Evolutionary conservation across 2,329 filamentous ascomycete species (phyloP).

Genomic region (Penicillium sumatraense): DNA sequence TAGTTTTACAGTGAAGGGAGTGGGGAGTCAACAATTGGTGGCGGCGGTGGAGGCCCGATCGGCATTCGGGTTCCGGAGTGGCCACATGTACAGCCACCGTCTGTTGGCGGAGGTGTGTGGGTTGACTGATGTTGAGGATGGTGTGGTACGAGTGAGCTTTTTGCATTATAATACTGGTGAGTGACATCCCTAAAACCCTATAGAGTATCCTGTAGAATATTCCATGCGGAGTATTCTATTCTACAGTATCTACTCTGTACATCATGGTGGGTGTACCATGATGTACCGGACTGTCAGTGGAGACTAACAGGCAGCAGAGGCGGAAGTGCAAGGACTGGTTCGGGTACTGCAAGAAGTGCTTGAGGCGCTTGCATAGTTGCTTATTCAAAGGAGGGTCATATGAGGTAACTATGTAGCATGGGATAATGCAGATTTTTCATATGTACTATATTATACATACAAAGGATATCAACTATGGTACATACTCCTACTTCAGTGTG

Average conservation of each 20-base stretch:
- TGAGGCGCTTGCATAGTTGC: conserved; percentile 17
- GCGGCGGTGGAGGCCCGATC: conserved; percentile 64
- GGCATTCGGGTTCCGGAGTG: conserved; percentile 67
- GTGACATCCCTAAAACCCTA: conserved; percentile 29
- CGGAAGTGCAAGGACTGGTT: conserved; percentile 25
- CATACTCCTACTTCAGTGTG: too few relatives aligned
- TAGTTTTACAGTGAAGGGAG: conserved; percentile 66
- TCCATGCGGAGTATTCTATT: too few relatives aligned
- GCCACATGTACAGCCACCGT: conserved; percentile 70
- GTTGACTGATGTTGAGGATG: conserved; percentile 62
- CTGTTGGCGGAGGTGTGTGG: conserved; percentile 64
- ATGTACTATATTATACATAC: too few relatives aligned
- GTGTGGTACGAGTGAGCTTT: conserved; percentile 71
- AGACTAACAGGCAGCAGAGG: conserved; percentile 22
- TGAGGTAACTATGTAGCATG: background rate
- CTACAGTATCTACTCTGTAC: background rate
- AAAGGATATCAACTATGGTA: too few relatives aligned
- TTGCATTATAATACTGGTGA: conserved; percentile 73
- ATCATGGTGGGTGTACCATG: background rate
- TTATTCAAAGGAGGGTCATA: background rate
- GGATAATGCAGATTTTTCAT: background rate
- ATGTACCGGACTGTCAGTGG: too few relatives aligned
- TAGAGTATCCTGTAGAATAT: background rate
- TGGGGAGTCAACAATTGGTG: conserved; percentile 62
- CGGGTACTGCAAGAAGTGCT: conserved; percentile 20